Percentiles rank a stretch among this genome's conserved stretches.
Conservation (phyloP, 2,329 filamentous ascomycete species). For the Pyricularia sp. region DNA sequence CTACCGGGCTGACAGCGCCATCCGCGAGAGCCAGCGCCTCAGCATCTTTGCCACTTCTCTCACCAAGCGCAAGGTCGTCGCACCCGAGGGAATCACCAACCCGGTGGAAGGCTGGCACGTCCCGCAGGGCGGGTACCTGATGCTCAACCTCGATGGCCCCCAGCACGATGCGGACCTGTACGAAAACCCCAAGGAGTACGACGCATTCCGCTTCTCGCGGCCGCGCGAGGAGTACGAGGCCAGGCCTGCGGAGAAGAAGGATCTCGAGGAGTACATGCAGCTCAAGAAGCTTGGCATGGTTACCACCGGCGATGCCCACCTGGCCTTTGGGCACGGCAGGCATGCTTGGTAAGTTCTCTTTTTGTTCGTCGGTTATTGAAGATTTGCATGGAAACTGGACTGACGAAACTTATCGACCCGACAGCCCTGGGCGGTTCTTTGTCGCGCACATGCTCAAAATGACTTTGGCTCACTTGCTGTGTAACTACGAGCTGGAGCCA, state of each 20-base stretch:
- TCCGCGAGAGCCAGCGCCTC: conserved; percentile 42
- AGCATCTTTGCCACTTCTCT: conserved; percentile 37
- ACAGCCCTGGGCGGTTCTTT: conserved; percentile 44
- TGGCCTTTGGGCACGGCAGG: conserved; percentile 48
- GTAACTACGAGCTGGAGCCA: conserved; percentile 42
- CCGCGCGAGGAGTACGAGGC: conserved; percentile 27
- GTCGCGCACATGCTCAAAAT: conserved; percentile 47
- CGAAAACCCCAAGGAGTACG: conserved; percentile 29
- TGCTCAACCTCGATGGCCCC: conserved; percentile 31
- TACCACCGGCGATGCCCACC: conserved; percentile 38
- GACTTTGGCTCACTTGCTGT: conserved; percentile 36
- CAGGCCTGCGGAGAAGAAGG: conserved; percentile 17
- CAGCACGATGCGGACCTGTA: conserved; percentile 38
- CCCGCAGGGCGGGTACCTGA: conserved; percentile 32
- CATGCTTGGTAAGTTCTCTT: conserved; percentile 32
- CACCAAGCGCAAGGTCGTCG: conserved; percentile 34
- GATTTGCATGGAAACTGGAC: neutral
- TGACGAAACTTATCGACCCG: neutral
- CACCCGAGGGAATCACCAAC: conserved; percentile 24
- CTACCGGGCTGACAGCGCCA: conserved; percentile 37
- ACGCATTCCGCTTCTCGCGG: conserved; percentile 39
- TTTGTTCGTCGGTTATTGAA: neutral
- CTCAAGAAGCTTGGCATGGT: conserved; percentile 39
- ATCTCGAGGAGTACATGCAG: conserved; percentile 19
- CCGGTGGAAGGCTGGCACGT: conserved; percentile 32